Percentiles rank a stretch among this genome's conserved stretches.
These are phyloP conservation scores for Ascochyta koolunga DNA, from an alignment of 2,329 filamentous ascomycete species.

Conservation along the genomic window DNA sequence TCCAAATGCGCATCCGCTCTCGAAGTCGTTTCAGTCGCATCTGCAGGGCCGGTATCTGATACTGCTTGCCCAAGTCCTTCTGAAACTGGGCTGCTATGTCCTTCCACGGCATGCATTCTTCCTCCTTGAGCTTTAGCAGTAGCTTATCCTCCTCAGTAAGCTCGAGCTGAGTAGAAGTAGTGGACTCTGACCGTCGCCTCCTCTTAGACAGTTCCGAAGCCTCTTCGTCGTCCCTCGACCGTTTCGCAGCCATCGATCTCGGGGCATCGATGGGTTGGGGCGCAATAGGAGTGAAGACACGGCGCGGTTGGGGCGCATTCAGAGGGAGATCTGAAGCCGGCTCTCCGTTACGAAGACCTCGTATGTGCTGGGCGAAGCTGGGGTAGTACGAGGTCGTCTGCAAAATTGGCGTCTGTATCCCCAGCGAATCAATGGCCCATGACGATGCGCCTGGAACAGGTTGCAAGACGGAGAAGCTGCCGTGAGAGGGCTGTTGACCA, in stretches of 20 bases:
- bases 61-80: conserved; percentile 55
- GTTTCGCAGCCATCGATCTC: conserved; percentile 44
- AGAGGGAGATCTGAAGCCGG: not conserved
- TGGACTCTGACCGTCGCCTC: conserved; percentile 50
- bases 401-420: conserved; percentile 43
- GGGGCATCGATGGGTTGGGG: conserved; percentile 48
- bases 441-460: conserved; percentile 43
- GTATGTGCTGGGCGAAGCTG: conserved; percentile 4
- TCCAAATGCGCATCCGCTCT: conserved; percentile 59
- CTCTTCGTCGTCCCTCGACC: conserved; percentile 47
- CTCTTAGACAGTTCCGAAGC: conserved; percentile 44
- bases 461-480: conserved; percentile 53
- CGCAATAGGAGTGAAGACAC: conserved; percentile 52
- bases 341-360: conserved; percentile 1
- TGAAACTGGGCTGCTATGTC: conserved; percentile 59
- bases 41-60: conserved; percentile 60
- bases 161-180: conserved; percentile 45
- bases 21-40: conserved; percentile 61
- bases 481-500: conserved; percentile 44
- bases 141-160: conserved; percentile 59
- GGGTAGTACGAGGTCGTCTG: conserved; percentile 42
- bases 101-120: conserved; percentile 61
- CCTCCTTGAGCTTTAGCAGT: conserved; percentile 58
- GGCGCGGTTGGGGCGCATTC: conserved; percentile 47
- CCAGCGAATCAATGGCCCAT: conserved; percentile 51